Conservation (phyloP, 495 filamentous ascomycete species). For the Lasiosphaeria miniovina region DNA sequence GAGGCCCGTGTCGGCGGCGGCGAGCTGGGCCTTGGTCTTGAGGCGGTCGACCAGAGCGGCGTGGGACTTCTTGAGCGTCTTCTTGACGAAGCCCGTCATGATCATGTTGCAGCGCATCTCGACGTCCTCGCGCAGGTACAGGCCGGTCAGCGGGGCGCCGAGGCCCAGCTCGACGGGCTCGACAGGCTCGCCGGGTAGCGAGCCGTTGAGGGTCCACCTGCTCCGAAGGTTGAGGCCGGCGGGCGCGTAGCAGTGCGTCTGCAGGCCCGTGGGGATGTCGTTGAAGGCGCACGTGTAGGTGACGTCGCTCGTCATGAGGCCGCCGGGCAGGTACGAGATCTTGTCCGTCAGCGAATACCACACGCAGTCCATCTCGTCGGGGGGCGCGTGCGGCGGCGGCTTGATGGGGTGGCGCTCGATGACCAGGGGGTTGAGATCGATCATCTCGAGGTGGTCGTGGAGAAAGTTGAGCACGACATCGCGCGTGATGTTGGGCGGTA, state of each 20-base stretch:
- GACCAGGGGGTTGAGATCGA: conserved; percentile 77
- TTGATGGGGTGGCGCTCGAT: conserved; percentile 61
- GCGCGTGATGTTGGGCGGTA: conserved; percentile 63
- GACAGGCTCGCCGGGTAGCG: conserved; percentile 59
- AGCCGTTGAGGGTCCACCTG: conserved; percentile 64
- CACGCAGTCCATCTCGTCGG: conserved; percentile 63
- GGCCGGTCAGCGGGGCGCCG: conserved; percentile 57
- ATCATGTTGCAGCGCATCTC: conserved; percentile 73
- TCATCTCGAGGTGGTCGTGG: conserved; percentile 72
- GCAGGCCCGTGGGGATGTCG: conserved; percentile 62
- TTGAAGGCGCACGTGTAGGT: conserved; percentile 74
- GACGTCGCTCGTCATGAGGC: conserved; percentile 59
- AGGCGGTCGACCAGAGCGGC: conserved; percentile 62
- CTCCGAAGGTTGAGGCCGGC: conserved; percentile 55
- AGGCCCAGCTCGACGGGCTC: conserved; percentile 59
- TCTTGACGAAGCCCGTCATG: conserved; percentile 69
- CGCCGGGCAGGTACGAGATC: conserved; percentile 69
- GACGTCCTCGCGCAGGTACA: conserved; percentile 75
- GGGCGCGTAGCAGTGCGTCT: conserved; percentile 70
- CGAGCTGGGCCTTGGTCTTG: conserved; percentile 52
- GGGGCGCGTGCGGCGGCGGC: conserved; percentile 56
- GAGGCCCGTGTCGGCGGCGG: background rate
- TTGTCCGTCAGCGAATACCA: conserved; percentile 75
- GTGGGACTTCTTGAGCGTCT: conserved; percentile 69
- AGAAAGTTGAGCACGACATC: conserved; percentile 65